Evolutionary conservation across 139 green algal genomes (phyloP), one percentile per base, ranked within the genome.

Genomic region (Volvox africanus): DNA sequence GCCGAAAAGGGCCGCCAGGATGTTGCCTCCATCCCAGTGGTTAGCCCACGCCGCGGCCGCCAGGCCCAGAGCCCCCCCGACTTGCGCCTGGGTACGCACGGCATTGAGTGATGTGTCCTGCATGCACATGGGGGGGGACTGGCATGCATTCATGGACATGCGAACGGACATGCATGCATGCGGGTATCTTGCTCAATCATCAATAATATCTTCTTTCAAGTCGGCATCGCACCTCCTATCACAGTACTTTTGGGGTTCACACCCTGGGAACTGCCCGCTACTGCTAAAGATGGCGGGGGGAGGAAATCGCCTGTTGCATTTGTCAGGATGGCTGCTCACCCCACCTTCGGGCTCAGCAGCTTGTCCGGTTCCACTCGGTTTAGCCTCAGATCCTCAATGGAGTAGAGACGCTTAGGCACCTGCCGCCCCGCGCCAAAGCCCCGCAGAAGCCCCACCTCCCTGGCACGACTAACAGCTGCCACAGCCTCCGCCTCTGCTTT

Each of bases 301-400:
- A n/a, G n/a, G n/a, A n/a, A n/a, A n/a, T n/a, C n/a, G n/a, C n/a
- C n/a, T n/a, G 44, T 55, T 55, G 44, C 44, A 55, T 55, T 9
- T 55, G 44, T 55, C 44, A 55, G 44, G 44, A 55, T 14, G 44
- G 44, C 44, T 55, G 44, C 44, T 5, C 44, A 32, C 20, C 79
- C 3, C 73, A 90, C 86, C 50, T 90, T 92, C 11, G 98, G 98
- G 32, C 93, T 93, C 32, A 99, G 93, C 32, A 99, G 93, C 78
- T 94, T 92, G 30, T 94, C 89, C 0, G 97, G 82, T 76, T 99
- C 96, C 9, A 99, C 97, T 9, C 97, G 95, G 92, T 99, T 99
- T 18, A 99, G 92, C 24, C 95, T 92, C 24, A 99, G 92, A 91
- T 99, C 98, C 68, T 98, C 95, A 17, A 99, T 90, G 0, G 93